These are phyloP conservation scores for Coemansia sp. DNA, from an alignment of 192 early-diverging fungal species.

Conservation along the genomic window DNA sequence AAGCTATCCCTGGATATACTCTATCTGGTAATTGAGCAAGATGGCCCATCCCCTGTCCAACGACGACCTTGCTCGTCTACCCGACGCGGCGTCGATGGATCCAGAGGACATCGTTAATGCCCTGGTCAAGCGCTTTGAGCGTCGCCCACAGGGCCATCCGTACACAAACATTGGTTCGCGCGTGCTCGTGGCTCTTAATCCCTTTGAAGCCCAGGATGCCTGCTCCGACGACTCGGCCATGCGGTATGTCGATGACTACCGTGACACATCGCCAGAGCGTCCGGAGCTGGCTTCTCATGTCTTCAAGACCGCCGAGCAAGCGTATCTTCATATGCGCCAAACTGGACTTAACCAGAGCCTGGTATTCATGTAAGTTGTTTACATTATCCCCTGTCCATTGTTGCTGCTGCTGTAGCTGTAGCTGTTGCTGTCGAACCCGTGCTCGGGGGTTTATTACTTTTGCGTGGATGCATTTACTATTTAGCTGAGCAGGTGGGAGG, in stretches of 20 bases:
- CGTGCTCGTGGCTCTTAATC: slow-evolving; percentile 68
- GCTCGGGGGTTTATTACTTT: slow-evolving; percentile 1
- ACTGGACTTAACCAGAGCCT: slow-evolving; percentile 69
- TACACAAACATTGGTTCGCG: slow-evolving; percentile 73
- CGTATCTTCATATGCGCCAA: slow-evolving; percentile 73
- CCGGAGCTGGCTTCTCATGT: slow-evolving; percentile 60
- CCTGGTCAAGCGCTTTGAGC: slow-evolving; percentile 48
- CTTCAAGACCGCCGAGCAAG: slow-evolving; percentile 66
- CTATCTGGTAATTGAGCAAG: neutral
- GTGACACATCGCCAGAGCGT: slow-evolving; percentile 54
- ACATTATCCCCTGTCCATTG: slow-evolving; percentile 1
- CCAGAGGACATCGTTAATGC: slow-evolving; percentile 43
- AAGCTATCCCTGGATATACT: neutral
- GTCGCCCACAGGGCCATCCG: slow-evolving; percentile 47
- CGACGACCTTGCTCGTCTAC: slow-evolving; percentile 48
- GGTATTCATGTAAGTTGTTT: slow-evolving; percentile 54
- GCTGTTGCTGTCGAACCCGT: slow-evolving; percentile 50
- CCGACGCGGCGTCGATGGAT: slow-evolving; percentile 40
- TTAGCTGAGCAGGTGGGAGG: slow-evolving; percentile 55
- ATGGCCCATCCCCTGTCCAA: slow-evolving; percentile 31
- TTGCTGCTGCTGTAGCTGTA: slow-evolving; percentile 7
- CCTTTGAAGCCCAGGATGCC: slow-evolving; percentile 56
- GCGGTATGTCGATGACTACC: slow-evolving; percentile 73
- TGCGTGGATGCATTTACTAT: neutral
- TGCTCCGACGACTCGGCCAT: slow-evolving; percentile 61